Evolutionary conservation across 2,329 filamentous ascomycete species (phyloP), one percentile per base, ranked within the genome.

Genomic region (Ceratocystis ficicola): DNA sequence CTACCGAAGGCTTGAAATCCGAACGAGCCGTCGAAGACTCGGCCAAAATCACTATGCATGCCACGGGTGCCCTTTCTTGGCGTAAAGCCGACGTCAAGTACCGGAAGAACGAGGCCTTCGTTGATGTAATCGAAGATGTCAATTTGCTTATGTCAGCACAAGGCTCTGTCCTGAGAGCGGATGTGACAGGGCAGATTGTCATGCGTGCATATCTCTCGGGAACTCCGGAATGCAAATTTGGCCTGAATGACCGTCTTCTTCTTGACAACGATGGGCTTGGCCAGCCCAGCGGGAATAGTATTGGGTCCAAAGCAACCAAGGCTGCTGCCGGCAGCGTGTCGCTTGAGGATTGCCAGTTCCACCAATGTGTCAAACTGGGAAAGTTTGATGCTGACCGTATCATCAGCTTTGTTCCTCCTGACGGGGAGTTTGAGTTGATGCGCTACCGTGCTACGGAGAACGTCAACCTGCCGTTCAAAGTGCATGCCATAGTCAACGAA

Each of bases 71-170:
- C 4, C 82, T 96, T 52, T 97, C 94, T 60, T 99, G 95, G 94
- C 86, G 95, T 71, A 89, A 95, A 73, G 89, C 93, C 68, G 93
- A 97, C 75, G 94, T 99, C 77, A 96, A 96, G 74, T 99, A 99
- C 78, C 89, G 94, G 75, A 99, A 99, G 79, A 99, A 99, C 78
- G 94, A 99, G 76, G 94, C 94, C 41, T 99, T 99, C 73, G 94
- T 99, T 71, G 94, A 99, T 76, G 94, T 99, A 20, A 99, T 99
- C 73, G 94, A 99, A 77, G 94, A 99, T 73, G 93, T 99, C 72
- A 99, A 99, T 76, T 83, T 99, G 67, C 86, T 99, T 73, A 96
- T 99, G 89, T 97, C 93, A n/a, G 94, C 94, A 5, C 94, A 91
- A 0, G 94, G 94, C 36, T 93, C 92, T 25, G 91, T 99, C 32